Base-by-base conservation (phyloP, 495 filamentous ascomycete species). In the Hypoxylon perforatum region DNA sequence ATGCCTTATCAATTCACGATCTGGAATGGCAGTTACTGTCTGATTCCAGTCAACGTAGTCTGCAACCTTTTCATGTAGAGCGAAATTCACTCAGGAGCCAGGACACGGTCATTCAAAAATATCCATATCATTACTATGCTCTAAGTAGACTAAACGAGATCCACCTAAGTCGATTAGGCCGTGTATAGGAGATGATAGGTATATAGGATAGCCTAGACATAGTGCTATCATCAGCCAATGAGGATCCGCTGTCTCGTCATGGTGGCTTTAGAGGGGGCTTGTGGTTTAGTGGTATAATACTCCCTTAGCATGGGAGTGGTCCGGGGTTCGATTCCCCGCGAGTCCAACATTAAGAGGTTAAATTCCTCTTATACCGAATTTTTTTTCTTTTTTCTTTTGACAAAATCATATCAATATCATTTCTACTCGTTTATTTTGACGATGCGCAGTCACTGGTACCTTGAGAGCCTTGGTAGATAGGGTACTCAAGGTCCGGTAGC, bases 251-350 rank as follows among this genome's bases (percentile, higher is more conserved):
- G 5, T 53, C 18, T 21, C n/a, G 33, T 17, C 44, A 10, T 35
- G n/a, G 3, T 38, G 52, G 52, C 19, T 15, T 17, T 11, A 22
- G 25, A 18, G 23, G 15, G 57, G 67, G 61, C 63, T 70, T 58
- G 64, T 61, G 64, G 67, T 58, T 70, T 67, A 62, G 67, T 63
- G 64, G 57, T 61, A 67, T 67, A 67, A 67, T 67, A 65, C 63
- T 66, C 57, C 63, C 56, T 61, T 61, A 66, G 63, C 75, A 77
- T 83, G 77, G 78, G 78, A 76, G 80, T 80, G 79, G 80, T 82
- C 81, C 78, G 75, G 81, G 81, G 78, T 83, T 83, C 81, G 79
- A 83, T 82, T 83, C 78, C 81, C 81, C 75, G 81, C 81, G 77
- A 72, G 72, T 74, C 72, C 72, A 74, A 7, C 44, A 12, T 21